phyloP scores from a whole-genome alignment of 768 basidiomycete species.

The Daedalea quercina region DNA sequence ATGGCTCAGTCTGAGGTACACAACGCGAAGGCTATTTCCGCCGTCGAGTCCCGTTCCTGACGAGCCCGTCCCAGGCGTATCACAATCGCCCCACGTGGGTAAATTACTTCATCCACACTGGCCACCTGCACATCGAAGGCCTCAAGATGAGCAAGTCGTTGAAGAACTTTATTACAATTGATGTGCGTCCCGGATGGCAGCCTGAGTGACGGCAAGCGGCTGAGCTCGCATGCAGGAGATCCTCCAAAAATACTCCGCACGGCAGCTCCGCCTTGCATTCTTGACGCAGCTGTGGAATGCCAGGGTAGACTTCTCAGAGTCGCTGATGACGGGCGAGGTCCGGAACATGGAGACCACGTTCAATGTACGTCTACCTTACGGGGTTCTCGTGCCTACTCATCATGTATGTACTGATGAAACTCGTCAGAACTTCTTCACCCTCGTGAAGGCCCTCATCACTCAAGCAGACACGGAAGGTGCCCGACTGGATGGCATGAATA shows the following conservation, averaged over 20 bases:
- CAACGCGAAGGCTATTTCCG: not conserved
- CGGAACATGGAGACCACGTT: conserved; percentile 75
- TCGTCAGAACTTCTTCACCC: conserved; percentile 87
- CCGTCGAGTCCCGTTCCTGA: conserved; percentile 1
- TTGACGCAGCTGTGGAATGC: conserved; percentile 87
- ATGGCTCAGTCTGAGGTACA: conserved; percentile 91
- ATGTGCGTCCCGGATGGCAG: conserved; percentile 39
- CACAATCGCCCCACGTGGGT: conserved; percentile 92
- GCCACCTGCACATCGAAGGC: conserved; percentile 96
- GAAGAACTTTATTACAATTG: conserved; percentile 98
- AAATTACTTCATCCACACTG: conserved; percentile 98
- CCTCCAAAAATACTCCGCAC: conserved; percentile 69
- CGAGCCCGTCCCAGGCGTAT: conserved; percentile 59
- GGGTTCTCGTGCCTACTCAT: not conserved
- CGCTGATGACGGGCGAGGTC: conserved; percentile 84
- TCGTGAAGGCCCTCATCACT: conserved; percentile 71
- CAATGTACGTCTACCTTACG: conserved; percentile 51
- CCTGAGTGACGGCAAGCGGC: not conserved
- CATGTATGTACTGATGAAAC: not conserved
- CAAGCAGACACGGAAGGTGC: conserved; percentile 44
- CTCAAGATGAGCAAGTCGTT: conserved; percentile 99
- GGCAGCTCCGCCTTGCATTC: conserved; percentile 90
- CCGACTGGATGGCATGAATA: conserved; percentile 54
- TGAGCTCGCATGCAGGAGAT: conserved; percentile 56
- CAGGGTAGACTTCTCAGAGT: conserved; percentile 91